These are phyloP conservation scores for Apiospora arundinis DNA, from an alignment of 2,329 filamentous ascomycete genomes.

Conservation along the genomic window DNA sequence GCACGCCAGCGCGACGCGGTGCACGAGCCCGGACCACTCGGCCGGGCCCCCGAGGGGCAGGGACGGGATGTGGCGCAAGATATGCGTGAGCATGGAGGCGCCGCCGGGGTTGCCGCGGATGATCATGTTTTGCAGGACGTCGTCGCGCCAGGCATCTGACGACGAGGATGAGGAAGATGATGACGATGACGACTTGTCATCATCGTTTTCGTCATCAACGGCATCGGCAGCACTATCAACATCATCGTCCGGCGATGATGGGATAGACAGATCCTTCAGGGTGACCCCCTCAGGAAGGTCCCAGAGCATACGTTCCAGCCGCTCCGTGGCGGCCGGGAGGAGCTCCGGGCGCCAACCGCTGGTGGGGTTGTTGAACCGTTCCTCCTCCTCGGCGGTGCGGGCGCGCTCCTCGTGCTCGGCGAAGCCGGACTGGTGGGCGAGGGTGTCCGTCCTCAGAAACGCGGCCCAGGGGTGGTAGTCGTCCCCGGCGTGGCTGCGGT, in stretches of 20 bases:
- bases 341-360: not conserved
- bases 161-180: no score
- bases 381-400: not conserved
- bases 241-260: not conserved
- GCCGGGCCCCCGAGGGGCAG: conserved; percentile 3
- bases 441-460: not conserved
- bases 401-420: not conserved
- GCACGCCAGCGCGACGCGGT: not conserved
- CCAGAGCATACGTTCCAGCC: not conserved
- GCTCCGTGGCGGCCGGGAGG: not conserved
- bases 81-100: not conserved
- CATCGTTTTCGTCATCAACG: not conserved
- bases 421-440: not conserved
- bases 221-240: no score
- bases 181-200: not conserved
- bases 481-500: not conserved
- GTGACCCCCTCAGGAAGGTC: not conserved
- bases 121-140: not conserved
- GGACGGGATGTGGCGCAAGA: not conserved
- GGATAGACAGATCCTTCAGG: not conserved
- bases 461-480: not conserved
- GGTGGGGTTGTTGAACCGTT: no score
- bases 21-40: not conserved
- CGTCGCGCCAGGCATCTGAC: not conserved
- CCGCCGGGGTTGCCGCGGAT: not conserved